Evolutionary conservation across 164 flowering plant species (phyloP).

Genomic region (Tetracentron sinense): DNA sequence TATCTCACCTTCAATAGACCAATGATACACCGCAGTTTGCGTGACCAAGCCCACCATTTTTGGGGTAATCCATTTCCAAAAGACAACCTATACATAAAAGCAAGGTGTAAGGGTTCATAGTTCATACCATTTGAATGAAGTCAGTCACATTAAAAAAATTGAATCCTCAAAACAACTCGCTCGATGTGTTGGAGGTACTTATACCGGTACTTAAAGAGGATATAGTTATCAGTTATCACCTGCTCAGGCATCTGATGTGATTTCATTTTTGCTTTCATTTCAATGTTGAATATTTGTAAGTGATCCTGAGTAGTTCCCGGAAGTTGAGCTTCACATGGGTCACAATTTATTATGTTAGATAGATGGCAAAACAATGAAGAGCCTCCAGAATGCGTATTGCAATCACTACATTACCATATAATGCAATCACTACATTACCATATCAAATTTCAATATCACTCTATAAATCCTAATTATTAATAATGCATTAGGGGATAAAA

Average conservation of each 20-base stretch:
- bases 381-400: neutral
- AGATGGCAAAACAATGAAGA: neutral
- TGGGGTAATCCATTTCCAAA: conserved; percentile 98
- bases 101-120: neutral
- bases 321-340: conserved; percentile 73
- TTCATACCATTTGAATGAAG: too few relatives aligned
- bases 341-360: conserved; percentile 15
- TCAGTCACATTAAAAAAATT: too few relatives aligned
- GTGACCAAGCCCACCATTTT: conserved; percentile 92
- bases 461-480: neutral
- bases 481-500: neutral
- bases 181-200: neutral
- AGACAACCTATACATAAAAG: conserved; percentile 55
- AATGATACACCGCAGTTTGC: conserved; percentile 90
- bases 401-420: neutral
- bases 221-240: conserved; percentile 30
- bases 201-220: too few relatives aligned
- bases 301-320: conserved; percentile 97
- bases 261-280: conserved; percentile 86
- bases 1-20: conserved; percentile 86
- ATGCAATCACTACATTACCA: neutral
- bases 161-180: neutral
- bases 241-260: conserved; percentile 99
- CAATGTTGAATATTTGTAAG: conserved; percentile 94
- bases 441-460: neutral